These are phyloP conservation scores for Leccinum griseonigrum DNA, from an alignment of 1,284 basidiomycete species.

Conservation along the genomic window DNA sequence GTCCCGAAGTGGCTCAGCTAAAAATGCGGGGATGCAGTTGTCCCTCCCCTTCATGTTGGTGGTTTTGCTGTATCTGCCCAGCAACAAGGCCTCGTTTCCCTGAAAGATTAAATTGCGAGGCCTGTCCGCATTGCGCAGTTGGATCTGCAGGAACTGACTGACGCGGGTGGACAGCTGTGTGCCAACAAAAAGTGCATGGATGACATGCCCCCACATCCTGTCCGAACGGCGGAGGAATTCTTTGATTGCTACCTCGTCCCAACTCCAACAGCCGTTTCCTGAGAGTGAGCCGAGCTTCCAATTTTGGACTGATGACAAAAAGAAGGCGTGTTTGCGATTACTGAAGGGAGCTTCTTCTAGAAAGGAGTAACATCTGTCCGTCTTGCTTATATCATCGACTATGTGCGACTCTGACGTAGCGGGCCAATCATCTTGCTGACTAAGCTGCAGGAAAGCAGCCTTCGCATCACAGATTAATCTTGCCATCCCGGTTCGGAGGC, in stretches of 20 bases:
- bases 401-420: not conserved
- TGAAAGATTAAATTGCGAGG: constrained; percentile 5
- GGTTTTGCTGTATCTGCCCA: constrained; percentile 7
- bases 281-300: not conserved
- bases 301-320: not conserved
- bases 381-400: not conserved
- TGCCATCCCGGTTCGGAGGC: not conserved
- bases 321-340: not conserved
- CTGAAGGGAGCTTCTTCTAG: constrained; percentile 1
- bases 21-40: constrained; percentile 4
- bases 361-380: constrained; percentile 2
- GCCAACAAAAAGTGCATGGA: not conserved
- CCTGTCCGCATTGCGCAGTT: constrained; percentile 1
- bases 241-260: not conserved
- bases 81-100: not conserved
- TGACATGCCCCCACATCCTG: constrained; percentile 1
- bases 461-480: not conserved
- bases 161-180: not conserved
- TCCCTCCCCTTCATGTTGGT: constrained; percentile 3
- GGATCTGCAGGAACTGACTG: constrained; percentile 1
- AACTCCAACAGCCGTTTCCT: not conserved
- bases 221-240: not conserved
- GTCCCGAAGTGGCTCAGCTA: not conserved
- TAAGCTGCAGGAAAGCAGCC: not conserved
- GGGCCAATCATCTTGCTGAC: not conserved